Conservation (phyloP, 2,329 filamentous ascomycete species). For the Penicillium palitans region DNA sequence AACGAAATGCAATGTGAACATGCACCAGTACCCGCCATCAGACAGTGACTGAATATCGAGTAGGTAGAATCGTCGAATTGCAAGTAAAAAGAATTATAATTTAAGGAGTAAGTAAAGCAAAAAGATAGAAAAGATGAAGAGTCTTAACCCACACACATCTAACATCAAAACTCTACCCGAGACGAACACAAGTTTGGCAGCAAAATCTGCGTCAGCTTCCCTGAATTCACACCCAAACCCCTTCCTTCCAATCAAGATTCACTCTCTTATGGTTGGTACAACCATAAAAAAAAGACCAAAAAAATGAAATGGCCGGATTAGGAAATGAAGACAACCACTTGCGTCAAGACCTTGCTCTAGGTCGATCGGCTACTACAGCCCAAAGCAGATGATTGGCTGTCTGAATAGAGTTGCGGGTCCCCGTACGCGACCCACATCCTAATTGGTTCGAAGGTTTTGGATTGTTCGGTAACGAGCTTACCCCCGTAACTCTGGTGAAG, state of each 20-base stretch:
- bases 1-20: background rate
- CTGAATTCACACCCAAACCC: background rate
- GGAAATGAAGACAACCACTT: constrained; percentile 4
- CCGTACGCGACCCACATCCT: no score
- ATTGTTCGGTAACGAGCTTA: background rate
- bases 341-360: constrained; percentile 18
- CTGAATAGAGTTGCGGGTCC: background rate
- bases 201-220: background rate
- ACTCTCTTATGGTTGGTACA: background rate
- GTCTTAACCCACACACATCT: background rate
- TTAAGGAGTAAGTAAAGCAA: background rate
- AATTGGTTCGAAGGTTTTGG: background rate
- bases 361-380: no score
- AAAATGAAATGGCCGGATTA: constrained; percentile 4
- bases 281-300: background rate
- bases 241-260: background rate
- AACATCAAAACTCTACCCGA: background rate
- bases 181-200: background rate
- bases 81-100: background rate
- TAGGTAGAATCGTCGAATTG: background rate
- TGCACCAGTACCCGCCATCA: background rate
- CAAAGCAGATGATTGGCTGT: background rate
- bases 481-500: background rate
- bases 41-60: no score
- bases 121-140: background rate